phyloP scores from a whole-genome alignment of 768 basidiomycete species.

The Suillus fuscotomentosus region DNA sequence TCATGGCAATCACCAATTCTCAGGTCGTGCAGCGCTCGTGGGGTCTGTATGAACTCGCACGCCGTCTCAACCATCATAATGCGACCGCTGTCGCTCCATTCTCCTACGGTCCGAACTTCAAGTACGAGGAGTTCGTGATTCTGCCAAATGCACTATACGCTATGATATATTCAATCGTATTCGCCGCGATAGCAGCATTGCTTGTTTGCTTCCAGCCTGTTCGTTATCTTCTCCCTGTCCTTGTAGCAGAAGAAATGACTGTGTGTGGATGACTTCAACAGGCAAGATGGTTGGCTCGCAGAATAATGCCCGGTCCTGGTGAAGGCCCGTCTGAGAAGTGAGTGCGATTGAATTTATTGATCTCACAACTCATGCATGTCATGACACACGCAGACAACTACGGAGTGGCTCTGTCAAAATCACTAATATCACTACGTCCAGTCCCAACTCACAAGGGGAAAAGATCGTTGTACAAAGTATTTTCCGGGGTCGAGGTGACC shows the following conservation, averaged over 20 bases:
- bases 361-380: not conserved
- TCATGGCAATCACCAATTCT: constrained; percentile 46
- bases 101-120: constrained; percentile 69
- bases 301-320: constrained; percentile 50
- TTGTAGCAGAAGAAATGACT: not conserved
- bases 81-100: constrained; percentile 17
- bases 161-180: constrained; percentile 37
- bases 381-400: constrained; percentile 41
- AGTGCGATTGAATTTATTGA: constrained; percentile 21
- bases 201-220: constrained; percentile 38
- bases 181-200: constrained; percentile 17
- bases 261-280: constrained; percentile 21
- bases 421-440: constrained; percentile 70
- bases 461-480: constrained; percentile 54
- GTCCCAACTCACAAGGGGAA: constrained; percentile 37
- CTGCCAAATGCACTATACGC: constrained; percentile 40
- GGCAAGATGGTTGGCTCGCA: constrained; percentile 58
- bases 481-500: constrained; percentile 70
- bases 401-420: constrained; percentile 59
- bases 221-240: constrained; percentile 13
- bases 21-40: constrained; percentile 56
- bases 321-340: constrained; percentile 67
- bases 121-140: constrained; percentile 70
- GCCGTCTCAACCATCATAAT: constrained; percentile 16
- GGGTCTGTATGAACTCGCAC: constrained; percentile 43